Conservation (phyloP, 164 flowering plant species). For the Tinospora cordifolia region DNA sequence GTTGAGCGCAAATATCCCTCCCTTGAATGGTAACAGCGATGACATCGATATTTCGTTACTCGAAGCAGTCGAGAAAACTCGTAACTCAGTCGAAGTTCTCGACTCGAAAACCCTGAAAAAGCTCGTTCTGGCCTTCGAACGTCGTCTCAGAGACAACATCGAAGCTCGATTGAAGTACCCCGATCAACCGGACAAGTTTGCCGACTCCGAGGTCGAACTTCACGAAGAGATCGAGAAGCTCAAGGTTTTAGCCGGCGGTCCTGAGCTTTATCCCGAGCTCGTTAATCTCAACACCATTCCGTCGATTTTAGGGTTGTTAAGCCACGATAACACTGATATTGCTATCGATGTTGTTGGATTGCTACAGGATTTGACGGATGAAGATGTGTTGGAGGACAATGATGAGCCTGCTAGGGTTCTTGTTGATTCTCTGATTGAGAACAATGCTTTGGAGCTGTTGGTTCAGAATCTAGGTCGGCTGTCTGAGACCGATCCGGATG, state of each 20-base stretch:
- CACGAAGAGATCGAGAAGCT: conserved; percentile 91
- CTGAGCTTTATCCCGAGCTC: conserved; percentile 86
- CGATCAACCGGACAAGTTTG: conserved; percentile 77
- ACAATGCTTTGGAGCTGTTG: conserved; percentile 65
- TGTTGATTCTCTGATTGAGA: conserved; percentile 68
- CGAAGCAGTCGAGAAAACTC: conserved; percentile 90
- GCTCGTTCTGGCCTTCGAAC: conserved; percentile 79
- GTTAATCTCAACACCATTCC: conserved; percentile 56
- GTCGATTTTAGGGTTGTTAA: conserved; percentile 56
- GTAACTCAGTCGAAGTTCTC: conserved; percentile 53
- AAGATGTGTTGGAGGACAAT: conserved; percentile 75
- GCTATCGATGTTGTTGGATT: conserved; percentile 70
- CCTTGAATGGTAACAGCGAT: conserved; percentile 9
- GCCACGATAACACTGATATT: conserved; percentile 80
- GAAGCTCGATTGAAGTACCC: conserved; percentile 91
- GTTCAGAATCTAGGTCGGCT: conserved; percentile 65
- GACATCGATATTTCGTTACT: conserved; percentile 70
- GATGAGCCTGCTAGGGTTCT: conserved; percentile 62
- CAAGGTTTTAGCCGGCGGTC: conserved; percentile 73
- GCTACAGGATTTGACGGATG: conserved; percentile 85
- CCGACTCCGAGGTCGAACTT: conserved; percentile 88
- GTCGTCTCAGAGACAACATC: conserved; percentile 82
- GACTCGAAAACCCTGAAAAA: conserved; percentile 71
- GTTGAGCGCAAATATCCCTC: too few species aligned
- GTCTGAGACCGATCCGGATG: conserved; percentile 68